Percentiles rank a stretch among this genome's conserved stretches.
Conservation (phyloP, 257 asterid genomes). For the Solanum virginianum region DNA sequence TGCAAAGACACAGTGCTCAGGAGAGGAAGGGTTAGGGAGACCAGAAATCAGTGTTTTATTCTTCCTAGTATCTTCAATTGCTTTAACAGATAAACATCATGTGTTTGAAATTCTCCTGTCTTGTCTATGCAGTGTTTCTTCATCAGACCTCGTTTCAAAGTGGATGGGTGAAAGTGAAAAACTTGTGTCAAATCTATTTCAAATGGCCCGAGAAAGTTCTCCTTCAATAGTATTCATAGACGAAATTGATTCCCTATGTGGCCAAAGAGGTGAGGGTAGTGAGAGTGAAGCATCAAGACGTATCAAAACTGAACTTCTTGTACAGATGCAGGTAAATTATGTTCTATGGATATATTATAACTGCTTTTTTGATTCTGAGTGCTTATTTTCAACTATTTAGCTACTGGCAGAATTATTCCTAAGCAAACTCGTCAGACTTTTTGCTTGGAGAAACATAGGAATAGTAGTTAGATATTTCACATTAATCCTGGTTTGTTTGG, state of each 20-base stretch:
- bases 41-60: neutral
- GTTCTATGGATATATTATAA: neutral
- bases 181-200: constrained; percentile 73
- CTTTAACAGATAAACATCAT: neutral
- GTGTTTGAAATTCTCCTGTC: neutral
- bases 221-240: constrained; percentile 64
- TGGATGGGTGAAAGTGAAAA: constrained; percentile 95
- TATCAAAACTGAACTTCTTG: constrained; percentile 69
- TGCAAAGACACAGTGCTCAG: neutral
- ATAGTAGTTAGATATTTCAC: neutral
- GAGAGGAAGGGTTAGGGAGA: neutral
- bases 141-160: constrained; percentile 75
- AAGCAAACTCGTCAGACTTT: neutral
- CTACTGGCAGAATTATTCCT: neutral
- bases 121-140: constrained; percentile 40
- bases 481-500: neutral
- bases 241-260: constrained; percentile 72
- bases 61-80: neutral
- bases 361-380: neutral
- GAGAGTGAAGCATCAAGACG: constrained; percentile 87
- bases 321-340: constrained; percentile 70
- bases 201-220: constrained; percentile 78
- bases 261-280: constrained; percentile 75
- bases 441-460: neutral
- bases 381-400: neutral